Evolutionary conservation across 768 basidiomycete genomes (phyloP).

Genomic region (Suillus americanus): DNA sequence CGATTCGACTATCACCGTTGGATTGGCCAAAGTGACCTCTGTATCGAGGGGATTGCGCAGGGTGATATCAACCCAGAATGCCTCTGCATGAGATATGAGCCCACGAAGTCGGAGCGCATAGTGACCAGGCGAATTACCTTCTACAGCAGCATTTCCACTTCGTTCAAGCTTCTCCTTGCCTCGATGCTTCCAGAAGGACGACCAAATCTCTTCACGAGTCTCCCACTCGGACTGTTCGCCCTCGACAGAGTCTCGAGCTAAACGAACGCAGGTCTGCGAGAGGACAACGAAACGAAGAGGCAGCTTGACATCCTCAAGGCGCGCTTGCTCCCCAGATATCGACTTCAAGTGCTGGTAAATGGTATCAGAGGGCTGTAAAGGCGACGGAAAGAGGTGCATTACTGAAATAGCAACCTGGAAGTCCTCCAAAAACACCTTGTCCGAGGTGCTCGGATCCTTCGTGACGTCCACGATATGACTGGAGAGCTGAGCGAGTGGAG

Average conservation of each 20-base stretch:
- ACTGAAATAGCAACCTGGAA: conserved; percentile 86
- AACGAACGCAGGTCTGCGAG: conserved; percentile 55
- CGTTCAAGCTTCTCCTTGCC: conserved; percentile 56
- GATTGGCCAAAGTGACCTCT: conserved; percentile 64
- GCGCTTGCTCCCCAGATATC: conserved; percentile 47
- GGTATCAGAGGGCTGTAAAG: conserved; percentile 4
- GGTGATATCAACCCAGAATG: conserved; percentile 74
- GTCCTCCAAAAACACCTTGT: conserved; percentile 81
- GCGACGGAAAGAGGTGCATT: conserved; percentile 17
- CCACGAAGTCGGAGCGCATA: not conserved
- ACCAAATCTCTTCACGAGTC: conserved; percentile 66
- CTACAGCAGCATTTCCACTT: conserved; percentile 59
- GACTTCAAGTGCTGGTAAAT: conserved; percentile 65
- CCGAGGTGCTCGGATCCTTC: conserved; percentile 40
- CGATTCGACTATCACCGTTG: conserved; percentile 56
- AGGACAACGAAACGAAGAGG: conserved; percentile 68
- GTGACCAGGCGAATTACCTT: conserved; percentile 44
- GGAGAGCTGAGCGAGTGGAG: conserved; percentile 18
- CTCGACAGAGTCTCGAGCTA: conserved; percentile 48
- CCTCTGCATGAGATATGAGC: conserved; percentile 43
- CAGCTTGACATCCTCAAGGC: conserved; percentile 49
- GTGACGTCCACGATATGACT: conserved; percentile 22
- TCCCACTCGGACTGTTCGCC: conserved; percentile 57
- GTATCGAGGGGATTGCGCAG: conserved; percentile 72
- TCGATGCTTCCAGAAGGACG: conserved; percentile 50